phyloP scores from a whole-genome alignment of 805 yeast species.

The Kluyveromyces lactis region DNA sequence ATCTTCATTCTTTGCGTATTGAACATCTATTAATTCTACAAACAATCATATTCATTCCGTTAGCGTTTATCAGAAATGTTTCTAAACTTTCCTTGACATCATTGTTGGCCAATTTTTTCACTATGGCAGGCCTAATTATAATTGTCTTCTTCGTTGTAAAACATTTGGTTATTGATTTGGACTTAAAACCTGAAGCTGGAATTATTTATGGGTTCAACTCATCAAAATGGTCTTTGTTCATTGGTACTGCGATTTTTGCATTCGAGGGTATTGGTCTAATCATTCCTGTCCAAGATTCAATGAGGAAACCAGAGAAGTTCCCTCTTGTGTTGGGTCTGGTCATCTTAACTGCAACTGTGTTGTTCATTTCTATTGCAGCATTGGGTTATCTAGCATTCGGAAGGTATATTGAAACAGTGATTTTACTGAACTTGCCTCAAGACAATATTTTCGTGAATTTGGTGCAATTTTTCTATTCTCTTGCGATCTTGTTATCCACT shows the following conservation, averaged over 20 bases:
- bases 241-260: conserved; percentile 83
- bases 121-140: conserved; percentile 55
- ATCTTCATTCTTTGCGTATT: conserved; percentile 28
- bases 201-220: conserved; percentile 44
- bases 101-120: conserved; percentile 61
- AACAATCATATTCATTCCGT: conserved; percentile 51
- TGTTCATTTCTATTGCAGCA: conserved; percentile 57
- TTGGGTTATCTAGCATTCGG: conserved; percentile 71
- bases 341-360: conserved; percentile 49
- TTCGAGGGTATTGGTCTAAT: conserved; percentile 81
- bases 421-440: conserved; percentile 66
- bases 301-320: conserved; percentile 66
- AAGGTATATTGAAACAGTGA: conserved; percentile 52
- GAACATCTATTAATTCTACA: conserved; percentile 46
- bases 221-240: conserved; percentile 57
- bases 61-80: conserved; percentile 67
- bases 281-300: conserved; percentile 75
- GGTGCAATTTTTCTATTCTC: conserved; percentile 63
- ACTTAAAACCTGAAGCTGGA: conserved; percentile 42
- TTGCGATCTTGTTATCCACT: conserved; percentile 68
- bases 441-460: conserved; percentile 48
- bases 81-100: conserved; percentile 69
- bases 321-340: conserved; percentile 58
- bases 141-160: conserved; percentile 47
- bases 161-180: conserved; percentile 20